Conservation (phyloP, 1,284 basidiomycete genomes). For the Microbotryum scabiosae region DNA sequence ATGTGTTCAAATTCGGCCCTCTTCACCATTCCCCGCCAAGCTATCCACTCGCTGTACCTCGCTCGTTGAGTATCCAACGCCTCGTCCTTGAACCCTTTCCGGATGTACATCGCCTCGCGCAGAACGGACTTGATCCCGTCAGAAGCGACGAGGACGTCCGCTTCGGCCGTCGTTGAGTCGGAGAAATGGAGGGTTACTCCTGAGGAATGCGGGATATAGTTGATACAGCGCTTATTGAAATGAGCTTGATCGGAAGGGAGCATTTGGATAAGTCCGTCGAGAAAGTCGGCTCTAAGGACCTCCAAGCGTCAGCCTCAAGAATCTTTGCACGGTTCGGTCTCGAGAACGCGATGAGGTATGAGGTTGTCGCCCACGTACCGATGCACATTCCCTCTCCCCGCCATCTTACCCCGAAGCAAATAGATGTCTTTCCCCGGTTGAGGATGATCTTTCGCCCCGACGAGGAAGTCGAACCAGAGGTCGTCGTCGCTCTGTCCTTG, state of each 20-base stretch:
- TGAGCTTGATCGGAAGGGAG: conserved; percentile 13
- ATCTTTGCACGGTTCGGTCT: not conserved
- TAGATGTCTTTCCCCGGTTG: conserved; percentile 16
- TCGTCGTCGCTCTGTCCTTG: not conserved
- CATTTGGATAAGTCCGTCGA: conserved; percentile 19
- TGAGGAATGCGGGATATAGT: conserved; percentile 9
- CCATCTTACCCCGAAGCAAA: conserved; percentile 2
- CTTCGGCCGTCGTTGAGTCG: conserved; percentile 7
- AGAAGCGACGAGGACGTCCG: conserved; percentile 36
- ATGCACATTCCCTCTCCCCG: conserved; percentile 18
- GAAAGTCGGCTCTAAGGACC: conserved; percentile 26
- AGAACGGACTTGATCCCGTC: conserved; percentile 37
- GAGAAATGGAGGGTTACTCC: conserved; percentile 21
- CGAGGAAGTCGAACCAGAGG: conserved; percentile 20
- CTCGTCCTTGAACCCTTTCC: conserved; percentile 1
- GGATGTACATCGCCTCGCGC: conserved; percentile 29
- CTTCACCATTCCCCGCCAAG: conserved; percentile 33
- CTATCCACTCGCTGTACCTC: conserved; percentile 32
- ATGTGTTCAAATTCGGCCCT: conserved; percentile 27
- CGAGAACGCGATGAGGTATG: not conserved
- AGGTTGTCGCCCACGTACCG: conserved; percentile 2
- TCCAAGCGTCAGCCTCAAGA: not conserved
- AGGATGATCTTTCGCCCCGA: conserved; percentile 11
- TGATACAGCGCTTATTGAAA: conserved; percentile 12
- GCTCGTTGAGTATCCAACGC: conserved; percentile 28